Evolutionary conservation across 306 rosid species (phyloP).

Genomic region (Erythrophleum fordii): DNA sequence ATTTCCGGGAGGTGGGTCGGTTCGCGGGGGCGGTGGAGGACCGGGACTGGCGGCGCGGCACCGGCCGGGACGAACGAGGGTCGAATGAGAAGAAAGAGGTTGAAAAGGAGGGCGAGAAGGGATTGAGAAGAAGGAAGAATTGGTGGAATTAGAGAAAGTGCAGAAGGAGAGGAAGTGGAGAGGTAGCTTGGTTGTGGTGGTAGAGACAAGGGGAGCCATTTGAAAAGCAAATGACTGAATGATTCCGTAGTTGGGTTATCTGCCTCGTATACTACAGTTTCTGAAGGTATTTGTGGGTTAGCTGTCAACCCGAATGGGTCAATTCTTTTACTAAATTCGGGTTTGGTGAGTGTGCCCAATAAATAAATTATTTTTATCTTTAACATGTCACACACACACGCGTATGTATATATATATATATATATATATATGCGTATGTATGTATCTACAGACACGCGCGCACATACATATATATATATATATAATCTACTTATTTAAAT

Average conservation of each 20-base stretch:
- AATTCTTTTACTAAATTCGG: too few species aligned
- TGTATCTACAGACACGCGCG: too few species aligned
- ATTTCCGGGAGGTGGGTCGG: conserved; percentile 42
- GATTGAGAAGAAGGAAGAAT: conserved; percentile 34
- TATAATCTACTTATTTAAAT: too few species aligned
- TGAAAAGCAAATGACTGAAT: not conserved
- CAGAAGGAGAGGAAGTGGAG: conserved; percentile 23
- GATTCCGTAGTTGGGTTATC: not conserved
- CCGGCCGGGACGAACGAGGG: conserved; percentile 23
- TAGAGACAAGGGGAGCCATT: conserved; percentile 49
- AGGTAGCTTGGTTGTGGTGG: conserved; percentile 21
- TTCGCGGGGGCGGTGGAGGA: conserved; percentile 54
- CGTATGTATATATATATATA: too few species aligned
- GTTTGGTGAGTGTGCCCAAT: too few species aligned
- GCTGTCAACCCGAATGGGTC: not conserved
- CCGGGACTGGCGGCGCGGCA: conserved; percentile 56
- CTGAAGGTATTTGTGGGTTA: not conserved
- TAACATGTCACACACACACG: too few species aligned
- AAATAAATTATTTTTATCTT: too few species aligned
- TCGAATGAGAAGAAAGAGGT: conserved; percentile 35
- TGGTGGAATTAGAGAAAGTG: not conserved
- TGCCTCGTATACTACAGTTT: not conserved
- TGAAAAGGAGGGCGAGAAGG: conserved; percentile 39
- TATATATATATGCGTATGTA: too few species aligned
- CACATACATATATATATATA: too few species aligned